Percentiles rank a stretch among this genome's conserved stretches.
Evolutionary conservation across 768 basidiomycete genomes (phyloP).

Genomic region (Inosperma sp.): DNA sequence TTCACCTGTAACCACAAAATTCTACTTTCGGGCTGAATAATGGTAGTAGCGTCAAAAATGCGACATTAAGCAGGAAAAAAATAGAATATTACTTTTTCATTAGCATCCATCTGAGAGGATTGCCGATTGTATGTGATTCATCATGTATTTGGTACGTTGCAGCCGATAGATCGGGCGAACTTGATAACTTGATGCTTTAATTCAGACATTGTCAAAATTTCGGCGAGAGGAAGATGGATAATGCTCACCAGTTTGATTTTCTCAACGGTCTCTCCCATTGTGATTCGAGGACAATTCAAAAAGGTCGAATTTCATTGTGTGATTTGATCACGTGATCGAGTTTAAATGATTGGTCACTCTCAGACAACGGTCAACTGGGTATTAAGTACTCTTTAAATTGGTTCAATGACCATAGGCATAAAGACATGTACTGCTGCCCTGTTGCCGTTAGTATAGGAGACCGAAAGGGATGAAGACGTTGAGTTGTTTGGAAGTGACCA

Average conservation of each 20-base stretch:
- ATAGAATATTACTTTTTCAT: constrained; percentile 99
- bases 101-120: constrained; percentile 93
- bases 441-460: no score
- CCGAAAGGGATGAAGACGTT: no score
- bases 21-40: constrained; percentile 87
- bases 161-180: constrained; percentile 77
- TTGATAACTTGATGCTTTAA: constrained; percentile 59
- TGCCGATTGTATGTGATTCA: constrained; percentile 95
- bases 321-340: neutral
- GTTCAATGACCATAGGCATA: no score
- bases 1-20: constrained; percentile 94
- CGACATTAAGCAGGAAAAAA: neutral
- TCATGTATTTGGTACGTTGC: constrained; percentile 91
- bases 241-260: constrained; percentile 41
- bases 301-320: neutral
- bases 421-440: no score
- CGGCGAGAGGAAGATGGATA: no score
- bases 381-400: no score
- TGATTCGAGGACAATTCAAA: neutral
- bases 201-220: neutral
- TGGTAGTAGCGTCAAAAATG: neutral
- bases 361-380: no score
- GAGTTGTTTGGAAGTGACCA: no score
- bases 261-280: constrained; percentile 26
- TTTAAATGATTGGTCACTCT: no score